phyloP scores from a whole-genome alignment of 768 basidiomycete species.

The Gymnopilus dilepis region DNA sequence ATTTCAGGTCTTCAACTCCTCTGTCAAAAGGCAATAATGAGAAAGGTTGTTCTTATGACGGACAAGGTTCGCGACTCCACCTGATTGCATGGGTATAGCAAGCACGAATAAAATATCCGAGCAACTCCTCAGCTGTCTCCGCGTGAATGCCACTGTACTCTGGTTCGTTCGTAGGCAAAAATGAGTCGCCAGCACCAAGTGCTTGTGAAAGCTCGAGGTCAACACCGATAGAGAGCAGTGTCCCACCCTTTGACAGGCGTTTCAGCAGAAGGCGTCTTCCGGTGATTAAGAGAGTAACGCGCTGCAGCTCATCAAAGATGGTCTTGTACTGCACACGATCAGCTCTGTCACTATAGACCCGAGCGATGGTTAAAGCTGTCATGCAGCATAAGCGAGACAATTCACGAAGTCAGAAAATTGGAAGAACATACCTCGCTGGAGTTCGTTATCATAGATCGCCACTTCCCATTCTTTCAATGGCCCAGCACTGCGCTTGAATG shows the following conservation, averaged over 20 bases:
- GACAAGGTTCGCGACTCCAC: background rate
- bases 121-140: conserved; percentile 16
- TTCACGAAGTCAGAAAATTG: background rate
- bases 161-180: conserved; percentile 23
- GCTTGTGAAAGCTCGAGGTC: conserved; percentile 27
- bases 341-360: conserved; percentile 22
- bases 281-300: conserved; percentile 16
- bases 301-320: conserved; percentile 26
- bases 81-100: conserved; percentile 20
- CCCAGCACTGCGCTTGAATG: conserved; percentile 18
- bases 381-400: background rate
- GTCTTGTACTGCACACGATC: conserved; percentile 20
- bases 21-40: conserved; percentile 3
- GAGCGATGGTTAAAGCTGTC: conserved; percentile 22
- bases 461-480: conserved; percentile 27
- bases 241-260: conserved; percentile 17
- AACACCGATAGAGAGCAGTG: conserved; percentile 19
- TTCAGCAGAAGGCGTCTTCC: conserved; percentile 22
- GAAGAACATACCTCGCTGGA: conserved; percentile 19
- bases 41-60: background rate
- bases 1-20: conserved; percentile 14
- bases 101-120: conserved; percentile 17
- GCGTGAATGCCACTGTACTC: conserved; percentile 22
- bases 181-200: conserved; percentile 21
- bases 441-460: conserved; percentile 17